A percentile compares a stretch with the other conserved stretches of the same genome.
Conservation (phyloP, 2,329 filamentous ascomycete genomes). For the Capronia americana region DNA sequence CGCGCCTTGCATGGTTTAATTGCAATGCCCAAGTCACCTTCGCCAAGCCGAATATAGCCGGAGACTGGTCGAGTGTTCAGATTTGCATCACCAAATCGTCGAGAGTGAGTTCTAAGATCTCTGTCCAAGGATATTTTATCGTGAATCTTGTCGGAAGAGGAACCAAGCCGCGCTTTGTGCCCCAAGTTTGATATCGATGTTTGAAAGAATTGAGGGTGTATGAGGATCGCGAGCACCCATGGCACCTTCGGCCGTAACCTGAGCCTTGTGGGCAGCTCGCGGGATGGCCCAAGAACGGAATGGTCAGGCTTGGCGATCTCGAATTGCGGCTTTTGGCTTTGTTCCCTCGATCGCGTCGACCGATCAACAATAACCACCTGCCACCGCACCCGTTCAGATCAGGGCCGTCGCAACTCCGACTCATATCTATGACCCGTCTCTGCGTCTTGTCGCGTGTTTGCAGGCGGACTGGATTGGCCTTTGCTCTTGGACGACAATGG, state of each 20-base stretch:
- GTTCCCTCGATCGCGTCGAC: neutral
- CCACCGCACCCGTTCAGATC: too few species aligned
- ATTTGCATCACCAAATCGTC: neutral
- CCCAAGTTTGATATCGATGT: neutral
- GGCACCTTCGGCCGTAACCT: slow-evolving; percentile 22
- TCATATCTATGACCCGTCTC: neutral
- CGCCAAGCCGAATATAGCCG: neutral
- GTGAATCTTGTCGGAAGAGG: neutral
- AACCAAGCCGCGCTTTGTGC: neutral
- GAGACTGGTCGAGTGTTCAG: neutral
- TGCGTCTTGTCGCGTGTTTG: neutral
- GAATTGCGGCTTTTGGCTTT: neutral
- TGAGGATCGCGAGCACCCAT: slow-evolving; percentile 14
- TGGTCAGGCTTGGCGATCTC: neutral
- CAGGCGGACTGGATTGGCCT: neutral
- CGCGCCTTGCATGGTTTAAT: neutral
- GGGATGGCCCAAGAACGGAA: neutral
- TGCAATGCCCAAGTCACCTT: neutral
- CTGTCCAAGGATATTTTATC: neutral
- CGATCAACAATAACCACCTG: neutral
- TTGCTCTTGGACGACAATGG: neutral
- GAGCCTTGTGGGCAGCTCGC: neutral
- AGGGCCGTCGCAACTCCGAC: neutral
- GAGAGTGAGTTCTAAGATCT: neutral
- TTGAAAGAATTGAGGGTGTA: neutral